A percentile compares a stretch with the other conserved stretches of the same genome.
Conservation (phyloP, 2,329 filamentous ascomycete species). For the Penicillium sp. region DNA sequence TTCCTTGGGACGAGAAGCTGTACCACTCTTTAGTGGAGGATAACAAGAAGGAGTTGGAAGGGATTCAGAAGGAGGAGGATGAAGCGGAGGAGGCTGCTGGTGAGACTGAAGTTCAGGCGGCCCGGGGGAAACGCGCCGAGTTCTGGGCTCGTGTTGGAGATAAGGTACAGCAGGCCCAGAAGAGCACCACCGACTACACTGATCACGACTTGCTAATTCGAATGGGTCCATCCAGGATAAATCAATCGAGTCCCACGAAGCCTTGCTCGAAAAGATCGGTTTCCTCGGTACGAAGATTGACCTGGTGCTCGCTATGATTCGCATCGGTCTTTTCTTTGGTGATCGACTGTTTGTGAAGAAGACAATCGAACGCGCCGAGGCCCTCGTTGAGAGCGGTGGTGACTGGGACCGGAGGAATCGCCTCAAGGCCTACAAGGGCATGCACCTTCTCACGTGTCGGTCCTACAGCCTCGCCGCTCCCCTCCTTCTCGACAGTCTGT, state of each 20-base stretch:
- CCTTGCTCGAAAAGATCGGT: conserved; percentile 92
- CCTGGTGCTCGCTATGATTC: conserved; percentile 90
- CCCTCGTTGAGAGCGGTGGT: conserved; percentile 86
- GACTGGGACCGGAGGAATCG: conserved; percentile 98
- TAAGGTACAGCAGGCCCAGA: conserved; percentile 58
- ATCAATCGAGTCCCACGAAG: conserved; percentile 86
- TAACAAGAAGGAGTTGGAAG: conserved; percentile 71
- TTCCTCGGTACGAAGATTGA: conserved; percentile 97
- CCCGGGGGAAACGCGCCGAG: conserved; percentile 88
- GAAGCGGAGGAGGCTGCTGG: conserved; percentile 94
- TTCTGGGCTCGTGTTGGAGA: conserved; percentile 94
- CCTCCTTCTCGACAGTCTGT: conserved; percentile 90
- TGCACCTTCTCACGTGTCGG: conserved; percentile 86
- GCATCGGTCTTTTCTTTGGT: conserved; percentile 91
- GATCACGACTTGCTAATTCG: conserved; percentile 1
- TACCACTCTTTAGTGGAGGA: conserved; percentile 72
- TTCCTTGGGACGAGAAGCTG: conserved; percentile 86
- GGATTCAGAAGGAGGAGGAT: conserved; percentile 78
- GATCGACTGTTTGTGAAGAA: conserved; percentile 91
- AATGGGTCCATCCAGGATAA: conserved; percentile 61
- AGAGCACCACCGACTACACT: not conserved
- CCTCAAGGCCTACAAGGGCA: conserved; percentile 95
- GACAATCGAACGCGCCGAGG: conserved; percentile 81
- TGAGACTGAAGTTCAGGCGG: conserved; percentile 89
- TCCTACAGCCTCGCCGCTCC: conserved; percentile 86